Evolutionary conservation across 768 basidiomycete species (phyloP), one percentile per base, ranked within the genome.

Genomic region (Omphalotus guepiniiformis): DNA sequence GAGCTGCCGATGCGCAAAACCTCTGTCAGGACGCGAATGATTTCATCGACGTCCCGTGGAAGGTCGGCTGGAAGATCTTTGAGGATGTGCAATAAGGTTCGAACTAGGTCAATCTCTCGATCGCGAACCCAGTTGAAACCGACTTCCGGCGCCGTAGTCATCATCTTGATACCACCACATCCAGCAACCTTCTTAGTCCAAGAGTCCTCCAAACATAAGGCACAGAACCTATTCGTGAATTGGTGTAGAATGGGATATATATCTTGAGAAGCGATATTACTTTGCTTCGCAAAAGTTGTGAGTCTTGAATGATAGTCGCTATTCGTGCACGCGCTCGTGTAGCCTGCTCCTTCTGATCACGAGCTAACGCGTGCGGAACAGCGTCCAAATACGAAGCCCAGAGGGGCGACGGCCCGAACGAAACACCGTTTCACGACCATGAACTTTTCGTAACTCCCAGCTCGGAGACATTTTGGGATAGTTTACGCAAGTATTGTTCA

Each of bases 21-120:
- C 47, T 70, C 73, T 40, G 74, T 74, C 39, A 98, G 72, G n/a
- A 90, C 83, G 47, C 87, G 81, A 6, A 83, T 71, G 16, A 95
- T 87, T 39, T 86, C 80, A 26, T 84, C 79, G 22, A 91, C 80
- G 54, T 93, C 83, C 5, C 81, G 79, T 13, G 93, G 90, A 18
- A 93, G 75, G 56, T 97, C 94, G 53, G 80, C 78, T 0, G 95
- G 93, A 57, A 96, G 86, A 60, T 98, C 95, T 61, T 98, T 96
- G 39, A 99, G 72, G 51, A 94, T 85, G 58, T 93, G 91, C 25
- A 97, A 73, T 21, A 98, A 75, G 4, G 88, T 92, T 42, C 93
- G 88, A 44, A 93, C 80, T 52, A 96, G 80, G 53, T 98, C 95
- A 25, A 89, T 75, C 62, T 95, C 89, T 39, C 92, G 83, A 45